These are phyloP conservation scores for Neofusicoccum umdonicola DNA, from an alignment of 2,329 filamentous ascomycete genomes.

Conservation along the genomic window DNA sequence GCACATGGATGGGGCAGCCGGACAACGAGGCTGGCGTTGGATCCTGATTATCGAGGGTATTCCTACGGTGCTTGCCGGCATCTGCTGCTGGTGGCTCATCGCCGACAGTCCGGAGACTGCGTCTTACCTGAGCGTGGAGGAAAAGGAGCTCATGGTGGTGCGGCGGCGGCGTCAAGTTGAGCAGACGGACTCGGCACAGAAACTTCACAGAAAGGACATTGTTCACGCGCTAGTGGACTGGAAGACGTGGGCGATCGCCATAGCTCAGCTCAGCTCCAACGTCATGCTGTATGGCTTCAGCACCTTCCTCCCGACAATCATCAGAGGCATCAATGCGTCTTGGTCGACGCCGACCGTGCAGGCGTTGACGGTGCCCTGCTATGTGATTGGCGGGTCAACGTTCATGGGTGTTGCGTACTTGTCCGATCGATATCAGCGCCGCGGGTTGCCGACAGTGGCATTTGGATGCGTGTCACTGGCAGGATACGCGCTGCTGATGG, in stretches of 20 bases:
- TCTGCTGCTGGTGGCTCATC: constrained; percentile 57
- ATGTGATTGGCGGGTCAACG: constrained; percentile 66
- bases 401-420: constrained; percentile 66
- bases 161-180: constrained; percentile 51
- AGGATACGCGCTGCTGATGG: constrained; percentile 51
- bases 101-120: constrained; percentile 67
- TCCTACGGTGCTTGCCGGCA: constrained; percentile 44
- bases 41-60: no score
- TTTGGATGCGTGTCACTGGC: constrained; percentile 64
- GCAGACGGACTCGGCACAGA: constrained; percentile 48
- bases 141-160: constrained; percentile 57
- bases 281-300: constrained; percentile 78
- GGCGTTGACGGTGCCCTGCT: constrained; percentile 75
- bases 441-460: constrained; percentile 63
- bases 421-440: constrained; percentile 65
- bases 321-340: constrained; percentile 60
- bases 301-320: constrained; percentile 77
- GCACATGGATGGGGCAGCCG: no score
- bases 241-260: constrained; percentile 70
- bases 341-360: constrained; percentile 68
- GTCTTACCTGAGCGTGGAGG: constrained; percentile 58
- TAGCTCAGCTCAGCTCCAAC: constrained; percentile 70
- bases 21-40: no score
- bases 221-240: constrained; percentile 67
- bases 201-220: constrained; percentile 63